Evolutionary conservation across 495 filamentous ascomycete genomes (phyloP), one percentile per base, ranked within the genome.

Genomic region (Lophiotrema nucula): DNA sequence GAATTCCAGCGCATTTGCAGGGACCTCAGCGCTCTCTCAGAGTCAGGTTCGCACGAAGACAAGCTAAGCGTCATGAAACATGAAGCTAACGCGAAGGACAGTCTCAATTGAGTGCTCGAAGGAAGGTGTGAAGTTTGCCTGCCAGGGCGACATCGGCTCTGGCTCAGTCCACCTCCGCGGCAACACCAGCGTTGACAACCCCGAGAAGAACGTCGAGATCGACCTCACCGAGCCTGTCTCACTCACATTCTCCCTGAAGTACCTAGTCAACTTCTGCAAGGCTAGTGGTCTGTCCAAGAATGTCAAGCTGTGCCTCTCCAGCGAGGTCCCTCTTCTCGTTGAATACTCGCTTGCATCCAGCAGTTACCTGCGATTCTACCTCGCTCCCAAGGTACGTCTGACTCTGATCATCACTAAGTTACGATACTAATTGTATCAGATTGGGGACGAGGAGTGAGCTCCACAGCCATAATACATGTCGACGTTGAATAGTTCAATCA

Each of bases 231-330:
- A 99, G 78, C 89, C 95, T 53, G 95, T 97, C 57, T 79, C 88
- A 42, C 84, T 99, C 39, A 99, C 92, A 27, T 99, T 99, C 82
- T 97, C 93, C 41, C 88, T 97, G 65, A 99, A 99, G 76, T 99
- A 99, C 77, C 84, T 99, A 4, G 90, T 95, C 82, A 96, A 96
- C 81, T 99, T 99, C 80, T 97, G 93, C 85, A 99, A 99, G 80
- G 93, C 93, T 33, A 86, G 87, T 69, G 84, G 85, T 49, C 77
- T 99, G 51, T 93, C 90, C 52, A 75, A 69, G 69, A 81, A 82
- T 47, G 93, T 99, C 67, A 92, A 87, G 72, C 83, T 99, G 64
- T 92, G 88, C 75, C 81, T 99, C 46, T 96, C 91, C 44, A 91
- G 90, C 72, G 93, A 99, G 76, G 92, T 99, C 38, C 93, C 93